These are phyloP conservation scores for Trifolium fragiferum DNA, from an alignment of 306 rosid species.

Conservation along the genomic window DNA sequence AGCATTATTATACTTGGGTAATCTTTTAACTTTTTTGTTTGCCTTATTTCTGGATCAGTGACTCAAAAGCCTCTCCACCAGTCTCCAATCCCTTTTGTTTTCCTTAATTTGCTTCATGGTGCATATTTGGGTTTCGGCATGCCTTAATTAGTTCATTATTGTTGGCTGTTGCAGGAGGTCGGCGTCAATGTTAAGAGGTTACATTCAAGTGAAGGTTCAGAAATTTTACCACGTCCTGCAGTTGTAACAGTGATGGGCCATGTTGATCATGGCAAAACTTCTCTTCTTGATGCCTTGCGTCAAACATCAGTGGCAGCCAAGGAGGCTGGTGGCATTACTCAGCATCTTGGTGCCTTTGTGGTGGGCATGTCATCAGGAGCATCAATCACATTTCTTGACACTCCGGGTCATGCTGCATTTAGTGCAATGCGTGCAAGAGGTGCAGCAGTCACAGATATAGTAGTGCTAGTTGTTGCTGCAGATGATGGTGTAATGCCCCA, in stretches of 20 bases:
- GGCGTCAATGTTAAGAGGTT: slow-evolving; percentile 81
- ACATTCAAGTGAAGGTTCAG: slow-evolving; percentile 75
- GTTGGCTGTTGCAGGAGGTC: slow-evolving; percentile 70
- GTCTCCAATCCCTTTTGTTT: not conserved
- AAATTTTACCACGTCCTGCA: slow-evolving; percentile 75
- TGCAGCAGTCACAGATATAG: slow-evolving; percentile 92
- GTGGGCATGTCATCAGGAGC: slow-evolving; percentile 92
- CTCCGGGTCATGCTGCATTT: slow-evolving; percentile 99
- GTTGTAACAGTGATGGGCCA: slow-evolving; percentile 99
- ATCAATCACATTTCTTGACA: slow-evolving; percentile 89
- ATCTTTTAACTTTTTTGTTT: slow-evolving; percentile 5
- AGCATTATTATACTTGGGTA: slow-evolving; percentile 13
- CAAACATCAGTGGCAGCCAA: slow-evolving; percentile 92
- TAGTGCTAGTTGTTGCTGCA: slow-evolving; percentile 94
- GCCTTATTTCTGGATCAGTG: slow-evolving; percentile 19
- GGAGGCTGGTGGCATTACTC: slow-evolving; percentile 98
- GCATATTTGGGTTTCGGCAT: slow-evolving; percentile 25
- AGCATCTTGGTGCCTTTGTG: slow-evolving; percentile 96
- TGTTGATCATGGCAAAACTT: slow-evolving; percentile 97
- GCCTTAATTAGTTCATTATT: slow-evolving; percentile 35
- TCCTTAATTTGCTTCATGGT: slow-evolving; percentile 24
- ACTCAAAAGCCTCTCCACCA: not conserved
- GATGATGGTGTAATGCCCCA: slow-evolving; percentile 99
- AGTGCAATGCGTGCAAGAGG: slow-evolving; percentile 99
- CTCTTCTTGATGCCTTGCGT: slow-evolving; percentile 92